Percentiles rank a stretch among this genome's conserved stretches.
Conservation (phyloP, 148 eudicot genomes). For the Cornus controversa region DNA sequence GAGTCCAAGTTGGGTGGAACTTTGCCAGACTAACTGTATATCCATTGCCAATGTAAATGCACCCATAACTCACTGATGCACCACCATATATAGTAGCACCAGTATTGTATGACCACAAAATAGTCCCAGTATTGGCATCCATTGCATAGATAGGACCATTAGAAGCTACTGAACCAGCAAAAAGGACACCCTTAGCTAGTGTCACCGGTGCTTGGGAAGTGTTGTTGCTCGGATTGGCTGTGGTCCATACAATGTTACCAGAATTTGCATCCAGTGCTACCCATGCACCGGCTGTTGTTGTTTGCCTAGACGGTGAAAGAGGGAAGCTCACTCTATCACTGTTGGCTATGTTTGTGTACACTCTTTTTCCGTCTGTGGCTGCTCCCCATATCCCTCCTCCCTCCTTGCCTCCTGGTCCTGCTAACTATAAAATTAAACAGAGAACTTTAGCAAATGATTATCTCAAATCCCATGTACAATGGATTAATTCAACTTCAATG, state of each 20-base stretch:
- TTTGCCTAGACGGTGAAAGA: slow-evolving; percentile 45
- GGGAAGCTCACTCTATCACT: slow-evolving; percentile 27
- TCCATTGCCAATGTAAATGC: slow-evolving; percentile 58
- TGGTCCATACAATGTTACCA: slow-evolving; percentile 53
- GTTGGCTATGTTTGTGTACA: slow-evolving; percentile 67
- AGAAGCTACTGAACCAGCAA: slow-evolving; percentile 61
- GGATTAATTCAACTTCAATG: too few relatives aligned
- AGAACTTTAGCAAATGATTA: background rate
- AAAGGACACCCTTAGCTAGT: slow-evolving; percentile 45
- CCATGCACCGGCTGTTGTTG: slow-evolving; percentile 55
- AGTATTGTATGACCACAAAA: slow-evolving; percentile 59
- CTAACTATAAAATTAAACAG: slow-evolving; percentile 13
- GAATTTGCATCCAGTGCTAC: slow-evolving; percentile 60
- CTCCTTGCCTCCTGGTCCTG: slow-evolving; percentile 59
- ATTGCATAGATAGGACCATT: slow-evolving; percentile 53
- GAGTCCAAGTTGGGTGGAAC: slow-evolving; percentile 65
- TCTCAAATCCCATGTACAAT: too few relatives aligned
- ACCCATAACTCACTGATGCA: slow-evolving; percentile 56
- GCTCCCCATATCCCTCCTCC: slow-evolving; percentile 82
- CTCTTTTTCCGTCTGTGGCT: slow-evolving; percentile 59
- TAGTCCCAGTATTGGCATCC: slow-evolving; percentile 40
- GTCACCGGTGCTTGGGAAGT: slow-evolving; percentile 49
- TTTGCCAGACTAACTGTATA: slow-evolving; percentile 36
- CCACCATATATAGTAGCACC: slow-evolving; percentile 64
- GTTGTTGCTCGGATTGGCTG: slow-evolving; percentile 54